A percentile compares a stretch with the other conserved stretches of the same genome.
These are phyloP conservation scores for Dactylonectria estremocensis DNA, from an alignment of 2,329 filamentous ascomycete species.

Conservation along the genomic window DNA sequence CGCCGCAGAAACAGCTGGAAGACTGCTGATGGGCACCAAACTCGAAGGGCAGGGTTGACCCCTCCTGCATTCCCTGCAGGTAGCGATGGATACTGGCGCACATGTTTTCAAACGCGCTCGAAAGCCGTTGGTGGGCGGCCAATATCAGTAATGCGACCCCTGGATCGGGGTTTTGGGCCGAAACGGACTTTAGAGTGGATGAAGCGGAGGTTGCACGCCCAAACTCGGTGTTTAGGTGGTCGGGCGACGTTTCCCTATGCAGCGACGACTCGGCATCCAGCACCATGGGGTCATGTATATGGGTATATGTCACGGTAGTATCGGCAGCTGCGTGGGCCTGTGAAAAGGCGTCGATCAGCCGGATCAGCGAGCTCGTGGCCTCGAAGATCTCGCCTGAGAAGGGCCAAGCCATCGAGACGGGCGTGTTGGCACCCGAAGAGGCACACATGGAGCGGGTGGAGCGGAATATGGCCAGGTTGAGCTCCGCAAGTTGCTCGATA, in stretches of 20 bases:
- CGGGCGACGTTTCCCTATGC: not conserved
- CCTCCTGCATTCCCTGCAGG: not conserved
- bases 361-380: constrained; percentile 5
- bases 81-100: not conserved
- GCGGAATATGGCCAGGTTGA: constrained; percentile 10
- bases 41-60: not conserved
- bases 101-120: constrained; percentile 8
- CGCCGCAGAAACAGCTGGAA: not conserved
- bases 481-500: constrained; percentile 2
- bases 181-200: not conserved
- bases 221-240: not conserved
- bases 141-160: constrained; percentile 2
- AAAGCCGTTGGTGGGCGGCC: constrained; percentile 5
- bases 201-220: not conserved
- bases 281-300: constrained; percentile 1
- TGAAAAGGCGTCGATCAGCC: constrained; percentile 1
- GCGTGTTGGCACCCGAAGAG: not conserved
- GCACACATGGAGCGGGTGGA: not conserved
- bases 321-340: not conserved
- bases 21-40: not conserved
- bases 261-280: not conserved
- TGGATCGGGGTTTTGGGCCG: not conserved
- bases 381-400: constrained; percentile 8
- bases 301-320: not conserved
- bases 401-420: not conserved